Evolutionary conservation across 2,329 filamentous ascomycete genomes (phyloP), one percentile per base, ranked within the genome.

Genomic region (Raffaelea ambrosiae): DNA sequence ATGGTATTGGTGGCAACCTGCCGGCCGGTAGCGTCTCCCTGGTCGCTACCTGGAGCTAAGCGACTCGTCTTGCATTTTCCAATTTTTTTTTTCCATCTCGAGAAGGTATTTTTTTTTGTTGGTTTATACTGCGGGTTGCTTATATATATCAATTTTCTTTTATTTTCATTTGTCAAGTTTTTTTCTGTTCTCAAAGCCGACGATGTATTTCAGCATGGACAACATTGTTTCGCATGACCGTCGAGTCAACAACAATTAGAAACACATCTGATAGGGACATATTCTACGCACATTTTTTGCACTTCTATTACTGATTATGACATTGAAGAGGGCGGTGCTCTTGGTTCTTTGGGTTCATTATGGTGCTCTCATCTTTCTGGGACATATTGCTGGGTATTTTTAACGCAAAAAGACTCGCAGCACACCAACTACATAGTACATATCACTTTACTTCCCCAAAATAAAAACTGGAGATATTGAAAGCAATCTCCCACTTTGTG

Each of bases 1-100:
- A 66, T 43, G 64, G 64, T 40, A 53, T 65, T 45, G 64, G 64
- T 22, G 59, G 63, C 52, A 65, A 65, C 61, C 54, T 62, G 33
- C 4, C 43, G 2, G 31, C 58, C n/a, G 60, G 60, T 45, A 19
- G 23, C 42, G 51, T 55, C 31, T 36, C 48, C 11, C 54, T 57
- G 36, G 21, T 51, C 16, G 48, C 53, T 33, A 55, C 51, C 43
- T 56, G 50, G 50, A 48, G 48, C 35, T 51, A 29, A 20, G 31
- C 29, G 19, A 20, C 20, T 26, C 33, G 9, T 3, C 14, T 21
- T 3, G 16, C 26, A 11, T 11, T 18, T 11, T 3, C 31, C 13
- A n/a, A 21, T 10, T 10, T 21, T 43, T 7, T 31, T 21, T 4
- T 21, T 3, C 8, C 26, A 31, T 33, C 19, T 16, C 18, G 26